These are phyloP conservation scores for Termitomyces sp. DNA, from an alignment of 768 basidiomycete genomes.

Conservation along the genomic window DNA sequence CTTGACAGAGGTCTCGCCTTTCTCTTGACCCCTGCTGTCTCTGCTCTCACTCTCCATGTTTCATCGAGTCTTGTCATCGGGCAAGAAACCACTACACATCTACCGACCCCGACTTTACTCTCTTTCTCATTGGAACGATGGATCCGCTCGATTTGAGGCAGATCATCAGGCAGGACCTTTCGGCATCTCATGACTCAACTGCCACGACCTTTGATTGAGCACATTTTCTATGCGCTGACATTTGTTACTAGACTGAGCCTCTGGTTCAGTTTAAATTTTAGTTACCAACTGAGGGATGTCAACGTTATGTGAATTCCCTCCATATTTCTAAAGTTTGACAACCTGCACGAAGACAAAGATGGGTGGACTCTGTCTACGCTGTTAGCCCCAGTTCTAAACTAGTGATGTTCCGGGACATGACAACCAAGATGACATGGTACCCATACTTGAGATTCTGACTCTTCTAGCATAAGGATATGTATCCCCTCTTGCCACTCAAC, in stretches of 20 bases:
- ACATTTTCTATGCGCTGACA: not conserved
- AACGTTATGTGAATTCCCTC: not conserved
- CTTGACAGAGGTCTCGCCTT: not conserved
- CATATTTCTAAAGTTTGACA: not conserved
- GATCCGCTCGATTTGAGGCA: slow-evolving; percentile 11
- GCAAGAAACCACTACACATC: slow-evolving; percentile 5
- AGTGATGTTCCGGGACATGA: not conserved
- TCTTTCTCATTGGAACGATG: slow-evolving; percentile 6
- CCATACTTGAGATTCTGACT: not conserved
- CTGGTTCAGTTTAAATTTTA: not conserved
- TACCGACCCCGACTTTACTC: slow-evolving; percentile 8
- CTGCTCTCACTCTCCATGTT: slow-evolving; percentile 2
- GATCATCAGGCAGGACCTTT: slow-evolving; percentile 7
- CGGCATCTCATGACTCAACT: slow-evolving; percentile 6
- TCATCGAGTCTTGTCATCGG: slow-evolving; percentile 12
- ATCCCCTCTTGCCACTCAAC: not conserved
- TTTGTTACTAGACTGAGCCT: not conserved
- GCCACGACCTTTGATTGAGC: slow-evolving; percentile 12
- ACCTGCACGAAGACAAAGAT: not conserved
- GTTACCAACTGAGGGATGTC: not conserved
- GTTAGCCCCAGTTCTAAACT: not conserved
- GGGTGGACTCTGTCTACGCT: not conserved
- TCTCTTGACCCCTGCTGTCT: slow-evolving; percentile 4
- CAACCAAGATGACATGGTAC: too few relatives aligned
- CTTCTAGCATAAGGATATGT: not conserved